Percentiles rank a stretch among this genome's conserved stretches.
phyloP scores from a whole-genome alignment of 2,329 filamentous ascomycete species.

The Ophiocordyceps camponoti-floridani region DNA sequence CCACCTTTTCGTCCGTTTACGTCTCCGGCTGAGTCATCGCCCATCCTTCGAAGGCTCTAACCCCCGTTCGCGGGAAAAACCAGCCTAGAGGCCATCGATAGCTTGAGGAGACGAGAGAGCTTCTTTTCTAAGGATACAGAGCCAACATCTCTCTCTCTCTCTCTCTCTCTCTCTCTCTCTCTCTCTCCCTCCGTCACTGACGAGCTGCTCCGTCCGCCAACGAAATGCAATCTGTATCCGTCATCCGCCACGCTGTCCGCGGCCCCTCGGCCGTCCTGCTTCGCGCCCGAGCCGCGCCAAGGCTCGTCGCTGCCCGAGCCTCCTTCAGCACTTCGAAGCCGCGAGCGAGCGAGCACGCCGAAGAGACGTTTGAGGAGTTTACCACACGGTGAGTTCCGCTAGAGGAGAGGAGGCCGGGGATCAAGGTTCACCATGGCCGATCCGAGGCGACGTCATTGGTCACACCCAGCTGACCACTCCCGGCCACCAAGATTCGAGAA shows the following conservation, averaged over 20 bases:
- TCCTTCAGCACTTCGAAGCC: conserved; percentile 46
- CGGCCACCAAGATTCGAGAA: conserved; percentile 70
- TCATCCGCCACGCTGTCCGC: conserved; percentile 57
- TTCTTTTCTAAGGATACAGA: no score
- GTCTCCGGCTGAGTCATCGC: no score
- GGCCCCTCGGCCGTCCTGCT: conserved; percentile 43
- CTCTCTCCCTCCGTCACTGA: conserved; percentile 4
- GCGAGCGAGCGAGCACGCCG: conserved; percentile 49
- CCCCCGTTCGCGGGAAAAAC: no score
- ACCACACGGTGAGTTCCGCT: conserved; percentile 62
- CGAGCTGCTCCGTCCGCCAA: conserved; percentile 9
- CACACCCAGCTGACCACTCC: background rate
- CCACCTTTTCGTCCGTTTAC: no score
- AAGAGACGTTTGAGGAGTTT: conserved; percentile 99
- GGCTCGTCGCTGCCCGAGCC: conserved; percentile 21
- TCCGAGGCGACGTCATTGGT: conserved; percentile 1
- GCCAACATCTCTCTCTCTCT: no score
- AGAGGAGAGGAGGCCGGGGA: background rate
- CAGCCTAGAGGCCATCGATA: no score
- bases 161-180: conserved; percentile 6
- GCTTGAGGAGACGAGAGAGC: no score
- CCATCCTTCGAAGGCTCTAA: no score
- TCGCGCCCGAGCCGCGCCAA: conserved; percentile 43
- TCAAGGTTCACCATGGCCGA: background rate
- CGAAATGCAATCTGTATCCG: conserved; percentile 45